Evolutionary conservation across 106 monocot genomes (phyloP).

Genomic region (Ottelia alismoides): DNA sequence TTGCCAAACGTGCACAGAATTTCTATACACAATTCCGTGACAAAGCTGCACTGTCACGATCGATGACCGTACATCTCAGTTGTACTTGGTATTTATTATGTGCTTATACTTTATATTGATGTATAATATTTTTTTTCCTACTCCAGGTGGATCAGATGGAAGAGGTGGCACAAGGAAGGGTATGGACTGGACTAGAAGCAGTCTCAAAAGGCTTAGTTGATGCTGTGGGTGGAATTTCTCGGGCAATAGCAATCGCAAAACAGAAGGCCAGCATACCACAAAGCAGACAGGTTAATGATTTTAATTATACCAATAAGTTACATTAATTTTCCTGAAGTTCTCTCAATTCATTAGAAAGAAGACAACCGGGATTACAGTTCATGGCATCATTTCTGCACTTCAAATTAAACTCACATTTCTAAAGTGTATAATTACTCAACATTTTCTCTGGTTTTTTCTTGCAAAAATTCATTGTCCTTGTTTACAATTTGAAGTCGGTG

Average conservation of each 20-base stretch:
- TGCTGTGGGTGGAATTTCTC: conserved; percentile 74
- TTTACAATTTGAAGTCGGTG: too few relatives aligned
- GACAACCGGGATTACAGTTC: too few relatives aligned
- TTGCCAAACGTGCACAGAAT: conserved; percentile 57
- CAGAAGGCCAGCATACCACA: conserved; percentile 71
- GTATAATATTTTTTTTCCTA: neutral
- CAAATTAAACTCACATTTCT: neutral
- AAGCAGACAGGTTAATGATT: conserved; percentile 47
- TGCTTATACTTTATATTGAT: neutral
- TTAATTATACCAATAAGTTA: too few relatives aligned
- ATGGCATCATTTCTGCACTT: neutral
- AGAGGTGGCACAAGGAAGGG: conserved; percentile 81
- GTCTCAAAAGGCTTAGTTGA: conserved; percentile 70
- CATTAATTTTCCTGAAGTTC: too few relatives aligned
- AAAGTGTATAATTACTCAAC: neutral
- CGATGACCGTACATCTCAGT: conserved; percentile 48
- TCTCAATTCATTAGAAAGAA: too few relatives aligned
- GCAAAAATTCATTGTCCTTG: neutral
- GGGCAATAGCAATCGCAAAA: conserved; percentile 90
- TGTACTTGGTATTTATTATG: neutral
- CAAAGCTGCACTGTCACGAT: conserved; percentile 88
- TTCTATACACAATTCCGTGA: conserved; percentile 65
- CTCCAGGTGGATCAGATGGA: conserved; percentile 88
- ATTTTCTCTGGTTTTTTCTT: neutral
- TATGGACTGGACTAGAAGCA: conserved; percentile 84